Evolutionary conservation across 129 eudicot genomes (phyloP).

Genomic region (Pulicaria dysenterica): DNA sequence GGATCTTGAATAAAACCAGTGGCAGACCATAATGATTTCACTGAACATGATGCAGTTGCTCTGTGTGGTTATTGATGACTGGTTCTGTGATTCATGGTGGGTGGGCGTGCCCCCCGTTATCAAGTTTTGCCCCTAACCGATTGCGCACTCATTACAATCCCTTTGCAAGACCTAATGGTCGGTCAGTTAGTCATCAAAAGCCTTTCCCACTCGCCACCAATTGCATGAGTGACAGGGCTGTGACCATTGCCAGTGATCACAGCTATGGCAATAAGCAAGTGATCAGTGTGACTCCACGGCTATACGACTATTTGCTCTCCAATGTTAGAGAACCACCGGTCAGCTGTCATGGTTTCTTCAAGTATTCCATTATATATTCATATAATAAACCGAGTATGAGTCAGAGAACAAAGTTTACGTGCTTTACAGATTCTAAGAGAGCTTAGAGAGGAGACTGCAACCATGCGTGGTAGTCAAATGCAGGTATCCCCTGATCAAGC

Average conservation of each 20-base stretch:
- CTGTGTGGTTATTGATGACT: constrained; percentile 20
- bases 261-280: constrained; percentile 63
- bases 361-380: neutral
- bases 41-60: constrained; percentile 6
- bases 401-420: neutral
- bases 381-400: neutral
- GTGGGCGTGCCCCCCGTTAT: constrained; percentile 19
- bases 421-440: constrained; percentile 54
- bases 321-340: constrained; percentile 86
- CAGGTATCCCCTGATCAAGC: constrained; percentile 99
- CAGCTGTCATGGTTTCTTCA: constrained; percentile 10
- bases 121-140: constrained; percentile 18
- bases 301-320: constrained; percentile 64
- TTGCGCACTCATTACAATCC: neutral
- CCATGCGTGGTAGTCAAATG: constrained; percentile 86
- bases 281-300: constrained; percentile 52
- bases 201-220: constrained; percentile 12
- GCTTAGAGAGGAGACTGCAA: constrained; percentile 87
- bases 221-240: constrained; percentile 30
- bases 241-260: constrained; percentile 45
- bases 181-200: constrained; percentile 3
- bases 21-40: neutral
- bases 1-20: too few species aligned
- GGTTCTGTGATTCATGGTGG: constrained; percentile 27
- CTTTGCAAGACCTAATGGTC: constrained; percentile 1